Evolutionary conservation across 306 rosid species (phyloP), one percentile per base, ranked within the genome.

Genomic region (Glycine soja): DNA sequence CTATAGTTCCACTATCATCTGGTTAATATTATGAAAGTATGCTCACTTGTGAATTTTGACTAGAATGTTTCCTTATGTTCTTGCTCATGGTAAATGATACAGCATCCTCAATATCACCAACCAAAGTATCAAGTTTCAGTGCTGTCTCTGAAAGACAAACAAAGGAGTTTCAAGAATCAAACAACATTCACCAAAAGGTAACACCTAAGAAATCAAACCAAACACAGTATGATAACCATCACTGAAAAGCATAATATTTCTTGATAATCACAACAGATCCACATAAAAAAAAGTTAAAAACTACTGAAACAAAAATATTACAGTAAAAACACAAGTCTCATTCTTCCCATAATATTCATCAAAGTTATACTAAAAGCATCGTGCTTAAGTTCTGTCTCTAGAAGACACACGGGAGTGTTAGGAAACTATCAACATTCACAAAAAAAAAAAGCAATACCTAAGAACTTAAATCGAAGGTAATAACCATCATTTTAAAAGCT

Each of bases 51-150:
- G 96, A 89, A 73, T 88, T 91, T 59, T 84, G 89, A 36, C 63
- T 75, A 12, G 83, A 88, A 76, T 80, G 85, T 84, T 85, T 95
- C 90, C 89, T 87, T n/a, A 88, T 81, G 91, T 81, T 91, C 85
- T 82, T 90, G 83, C 79, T 89, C 94, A 91, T 80, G 74, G 94
- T 75, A 64, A 88, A 86, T 42, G 91, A 91, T 72, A 95, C 99
- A 70, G 92, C 92, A 86, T 95, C 99, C 86, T 95, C 98, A 79
- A 91, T 91, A 78, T 93, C 97, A 79, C 97, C 98, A 80, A 93
- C 87, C 94, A 95, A 84, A 36, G 78, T 84, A 80, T 95, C 94
- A 79, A 95, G 99, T 88, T 93, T 93, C 85, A 95, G 81, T 52
- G 96, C 90, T 4, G 94, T 93, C 88, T 93, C 98, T 95, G 94